Conservation (phyloP, 306 rosid genomes). For the Arachis stenosperma region DNA sequence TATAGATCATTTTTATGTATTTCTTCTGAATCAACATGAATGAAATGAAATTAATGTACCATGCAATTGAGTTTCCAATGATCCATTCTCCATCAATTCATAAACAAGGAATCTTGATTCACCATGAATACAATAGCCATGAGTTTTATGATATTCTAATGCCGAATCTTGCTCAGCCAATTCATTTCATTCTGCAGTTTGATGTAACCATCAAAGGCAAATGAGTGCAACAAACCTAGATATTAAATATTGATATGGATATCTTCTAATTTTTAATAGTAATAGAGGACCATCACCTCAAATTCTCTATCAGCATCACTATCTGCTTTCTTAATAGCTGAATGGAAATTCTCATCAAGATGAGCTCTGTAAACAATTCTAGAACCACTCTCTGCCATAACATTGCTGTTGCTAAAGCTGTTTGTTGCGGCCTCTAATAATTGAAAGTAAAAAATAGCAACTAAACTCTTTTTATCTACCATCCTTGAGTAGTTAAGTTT, state of each 20-base stretch:
- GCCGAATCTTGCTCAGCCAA: constrained; percentile 79
- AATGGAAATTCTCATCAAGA: constrained; percentile 67
- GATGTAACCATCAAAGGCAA: constrained; percentile 35
- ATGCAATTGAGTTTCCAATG: constrained; percentile 74
- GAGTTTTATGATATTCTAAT: constrained; percentile 81
- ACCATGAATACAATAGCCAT: constrained; percentile 73
- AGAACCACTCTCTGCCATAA: constrained; percentile 64
- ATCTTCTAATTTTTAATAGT: neutral
- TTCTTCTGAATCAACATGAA: neutral
- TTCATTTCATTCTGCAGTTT: constrained; percentile 82
- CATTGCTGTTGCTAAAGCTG: constrained; percentile 62
- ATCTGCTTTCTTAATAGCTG: constrained; percentile 76
- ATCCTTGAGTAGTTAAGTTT: no score
- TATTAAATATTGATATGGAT: constrained; percentile 20
- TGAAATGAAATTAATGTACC: constrained; percentile 51
- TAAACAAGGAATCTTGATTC: constrained; percentile 80
- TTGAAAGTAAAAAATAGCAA: no score
- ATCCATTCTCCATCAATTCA: constrained; percentile 79
- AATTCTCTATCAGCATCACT: constrained; percentile 73
- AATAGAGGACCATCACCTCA: constrained; percentile 53
- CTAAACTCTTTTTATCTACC: no score
- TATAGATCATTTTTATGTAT: neutral
- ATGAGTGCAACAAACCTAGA: constrained; percentile 31
- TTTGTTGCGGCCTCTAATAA: constrained; percentile 54
- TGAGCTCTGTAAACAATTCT: constrained; percentile 64